Conservation (phyloP, 805 yeast species). For the Ogataea degrootiae region DNA sequence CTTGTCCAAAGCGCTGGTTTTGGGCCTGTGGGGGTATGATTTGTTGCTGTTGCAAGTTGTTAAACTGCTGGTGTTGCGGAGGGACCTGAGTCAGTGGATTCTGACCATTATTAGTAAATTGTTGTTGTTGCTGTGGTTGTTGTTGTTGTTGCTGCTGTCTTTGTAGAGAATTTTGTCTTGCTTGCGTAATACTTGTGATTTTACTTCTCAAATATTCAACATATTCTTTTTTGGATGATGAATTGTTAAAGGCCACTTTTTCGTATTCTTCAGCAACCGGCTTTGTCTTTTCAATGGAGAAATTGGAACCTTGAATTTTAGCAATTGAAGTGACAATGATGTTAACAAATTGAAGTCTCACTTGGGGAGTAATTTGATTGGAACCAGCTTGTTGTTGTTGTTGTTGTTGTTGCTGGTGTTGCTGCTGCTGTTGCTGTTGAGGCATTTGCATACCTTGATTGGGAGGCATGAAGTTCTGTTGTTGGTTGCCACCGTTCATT, state of each 20-base stretch:
- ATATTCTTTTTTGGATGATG: conserved; percentile 56
- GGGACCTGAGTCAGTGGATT: conserved; percentile 24
- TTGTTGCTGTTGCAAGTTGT: conserved; percentile 6
- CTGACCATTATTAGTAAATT: conserved; percentile 8
- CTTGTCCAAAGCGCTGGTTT: background rate
- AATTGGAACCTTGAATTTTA: conserved; percentile 29
- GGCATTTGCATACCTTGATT: conserved; percentile 3
- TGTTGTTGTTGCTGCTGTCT: conserved; percentile 22
- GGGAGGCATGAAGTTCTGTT: conserved; percentile 3
- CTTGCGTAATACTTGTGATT: conserved; percentile 33
- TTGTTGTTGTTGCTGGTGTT: conserved; percentile 5
- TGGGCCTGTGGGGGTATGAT: conserved; percentile 1
- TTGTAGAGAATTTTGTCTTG: conserved; percentile 21
- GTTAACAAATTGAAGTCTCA: conserved; percentile 29
- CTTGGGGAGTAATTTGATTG: conserved; percentile 25
- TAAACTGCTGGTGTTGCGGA: conserved; percentile 19
- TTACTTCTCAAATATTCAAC: conserved; percentile 42
- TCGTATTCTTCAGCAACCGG: conserved; percentile 69
- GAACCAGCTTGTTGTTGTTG: conserved; percentile 3
- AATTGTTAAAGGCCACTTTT: conserved; percentile 54
- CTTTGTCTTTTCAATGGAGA: conserved; percentile 37
- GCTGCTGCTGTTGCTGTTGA: conserved; percentile 3
- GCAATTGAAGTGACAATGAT: conserved; percentile 29
- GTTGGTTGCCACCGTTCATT: conserved; percentile 4
- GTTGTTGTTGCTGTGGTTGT: conserved; percentile 13